Percentiles rank a stretch among this genome's conserved stretches.
Evolutionary conservation across 2,329 filamentous ascomycete genomes (phyloP).

Genomic region (Acephala macrosclerotiorum): DNA sequence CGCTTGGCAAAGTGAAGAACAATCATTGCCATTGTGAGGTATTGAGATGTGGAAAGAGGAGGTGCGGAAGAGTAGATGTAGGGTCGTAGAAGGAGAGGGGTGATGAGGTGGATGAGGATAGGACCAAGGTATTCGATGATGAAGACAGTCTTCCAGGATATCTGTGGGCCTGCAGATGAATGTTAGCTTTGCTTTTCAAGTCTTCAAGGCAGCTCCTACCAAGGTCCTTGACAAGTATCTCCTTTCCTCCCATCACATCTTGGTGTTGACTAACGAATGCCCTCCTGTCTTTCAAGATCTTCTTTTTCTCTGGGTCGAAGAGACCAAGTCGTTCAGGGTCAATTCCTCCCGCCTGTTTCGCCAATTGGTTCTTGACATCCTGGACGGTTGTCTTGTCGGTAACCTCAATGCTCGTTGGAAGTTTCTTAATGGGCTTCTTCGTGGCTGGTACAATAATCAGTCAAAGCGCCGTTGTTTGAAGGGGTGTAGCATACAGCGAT

Average conservation of each 20-base stretch:
- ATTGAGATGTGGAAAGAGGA: constrained; percentile 72
- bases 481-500: constrained; percentile 28
- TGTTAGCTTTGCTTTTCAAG: constrained; percentile 32
- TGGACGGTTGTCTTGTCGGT: constrained; percentile 60
- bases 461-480: not conserved
- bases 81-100: constrained; percentile 74
- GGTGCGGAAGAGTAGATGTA: constrained; percentile 68
- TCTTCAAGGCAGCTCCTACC: constrained; percentile 59
- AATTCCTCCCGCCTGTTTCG: constrained; percentile 56
- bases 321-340: constrained; percentile 70
- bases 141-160: constrained; percentile 93
- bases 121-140: constrained; percentile 95
- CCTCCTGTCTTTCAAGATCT: constrained; percentile 68
- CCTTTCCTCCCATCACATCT: constrained; percentile 56
- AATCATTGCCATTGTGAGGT: constrained; percentile 76
- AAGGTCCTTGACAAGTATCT: constrained; percentile 90
- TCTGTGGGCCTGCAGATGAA: constrained; percentile 73
- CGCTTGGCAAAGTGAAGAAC: constrained; percentile 91
- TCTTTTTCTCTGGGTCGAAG: constrained; percentile 65
- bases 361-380: constrained; percentile 63
- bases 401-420: constrained; percentile 60
- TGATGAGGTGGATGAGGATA: constrained; percentile 82
- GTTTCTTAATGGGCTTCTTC: constrained; percentile 49
- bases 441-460: constrained; percentile 33
- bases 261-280: constrained; percentile 58